Evolutionary conservation across 1,284 basidiomycete genomes (phyloP), one percentile per base, ranked within the genome.

Genomic region (Ustilago esculenta): DNA sequence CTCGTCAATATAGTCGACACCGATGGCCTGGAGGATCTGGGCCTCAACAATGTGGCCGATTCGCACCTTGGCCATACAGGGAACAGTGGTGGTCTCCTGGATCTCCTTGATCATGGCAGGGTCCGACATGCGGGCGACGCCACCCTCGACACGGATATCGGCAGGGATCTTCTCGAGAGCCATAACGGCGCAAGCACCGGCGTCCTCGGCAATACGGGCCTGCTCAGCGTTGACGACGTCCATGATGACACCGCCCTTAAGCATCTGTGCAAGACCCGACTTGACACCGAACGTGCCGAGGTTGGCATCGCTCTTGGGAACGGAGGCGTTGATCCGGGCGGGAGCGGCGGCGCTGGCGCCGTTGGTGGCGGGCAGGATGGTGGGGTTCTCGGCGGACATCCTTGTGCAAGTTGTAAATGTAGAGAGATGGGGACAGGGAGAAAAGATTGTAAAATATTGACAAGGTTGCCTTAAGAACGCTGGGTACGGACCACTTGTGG

Each of bases 151-250:
- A 41, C 80, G 76, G 39, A 98, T 98, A 82, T 98, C 94, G 29
- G 95, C 94, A 17, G 95, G 95, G 12, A 98, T 94, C 70, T 95
- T 87, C 83, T 97, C 93, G 76, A 83, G 76, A 17, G 82, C 83
- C 95, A 98, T 98, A 70, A 98, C 95, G 67, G 95, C 95, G 82
- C 92, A 94, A 12, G 95, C 95, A 60, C 96, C 95, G 10, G 95
- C 95, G 81, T 96, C 94, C 82, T 98, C 95, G 57, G 95, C 95
- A 76, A 98, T 94, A 69, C 92, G 90, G 61, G 95, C 95, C 89
- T 94, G 74, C 79, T 94, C 90, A 21, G 86, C 88, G 78, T 92
- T 92, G 72, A 92, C 86, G 49, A 83, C 82, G 59, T 83, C 82
- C 82, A 83, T 83, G 71, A 83, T 83, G 40, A 83, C 82, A 60